Evolutionary conservation across 2,329 filamentous ascomycete genomes (phyloP), one percentile per base, ranked within the genome.

Genomic region (Hypoxylon sp.): DNA sequence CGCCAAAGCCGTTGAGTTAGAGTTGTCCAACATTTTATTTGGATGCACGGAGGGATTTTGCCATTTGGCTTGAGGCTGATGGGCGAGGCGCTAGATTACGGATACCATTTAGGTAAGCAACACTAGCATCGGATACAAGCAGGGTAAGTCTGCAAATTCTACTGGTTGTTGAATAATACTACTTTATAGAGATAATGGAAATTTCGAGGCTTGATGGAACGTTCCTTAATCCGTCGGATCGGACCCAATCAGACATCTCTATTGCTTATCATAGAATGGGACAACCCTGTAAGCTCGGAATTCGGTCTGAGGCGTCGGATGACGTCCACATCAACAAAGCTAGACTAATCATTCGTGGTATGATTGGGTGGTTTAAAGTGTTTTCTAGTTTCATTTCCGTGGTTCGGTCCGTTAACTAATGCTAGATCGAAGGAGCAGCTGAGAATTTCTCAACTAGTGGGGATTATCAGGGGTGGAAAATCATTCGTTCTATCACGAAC

Each of bases 201-300:
- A 52, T 25, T 53, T 51, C 34, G 48, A 46, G 67, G 63, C 21
- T 49, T 52, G 41, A 68, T 53, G 62, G 53, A 45, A 63, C 23
- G 46, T 49, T 60, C 34, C 60, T 67, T 48, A 38, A 34, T 60
- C 57, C 67, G 55, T 46, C 51, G 25, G 38, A n/a, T 21, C 19
- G 64, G 64, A 43, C 17, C 67, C 64, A 69, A 64, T 67, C 60
- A 69, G 30, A 38, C 5, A 23, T 23, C 38, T 28, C 41, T 34
- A 46, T 56, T 53, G 55, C 66, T 66, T 69, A 66, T 66, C 63
- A 30, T 51, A 57, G 53, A 45, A 34, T 43, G 32, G 55, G 23
- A 32, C 14, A 23, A 53, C 57, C 58, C 56, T 57, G 55, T 21
- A 21, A n/a, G 11, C 28, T 63, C 57, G 60, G 60, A 51, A 17